Conservation (phyloP, 2,329 filamentous ascomycete species). For the Mycocentrospora acerina region DNA sequence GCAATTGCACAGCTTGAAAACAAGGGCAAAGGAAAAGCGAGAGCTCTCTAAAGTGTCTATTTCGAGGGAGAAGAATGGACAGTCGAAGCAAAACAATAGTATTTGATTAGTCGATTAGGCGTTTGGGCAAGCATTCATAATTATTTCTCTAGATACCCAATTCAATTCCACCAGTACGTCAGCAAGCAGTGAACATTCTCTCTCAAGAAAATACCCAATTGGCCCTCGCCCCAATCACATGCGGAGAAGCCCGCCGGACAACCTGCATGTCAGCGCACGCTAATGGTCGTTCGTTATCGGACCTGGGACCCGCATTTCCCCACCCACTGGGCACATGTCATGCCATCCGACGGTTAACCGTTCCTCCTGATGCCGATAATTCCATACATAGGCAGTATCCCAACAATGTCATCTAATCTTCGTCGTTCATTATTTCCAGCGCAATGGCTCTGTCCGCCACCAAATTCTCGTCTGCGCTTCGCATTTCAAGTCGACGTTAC, state of each 20-base stretch:
- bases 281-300: slow-evolving; percentile 20
- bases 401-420: slow-evolving; percentile 9
- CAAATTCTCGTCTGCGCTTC: slow-evolving; percentile 15
- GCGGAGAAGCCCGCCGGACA: no score
- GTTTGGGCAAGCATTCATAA: slow-evolving; percentile 4
- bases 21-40: slow-evolving; percentile 48
- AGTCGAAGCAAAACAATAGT: no score
- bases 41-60: no score
- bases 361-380: slow-evolving; percentile 14
- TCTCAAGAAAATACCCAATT: no score
- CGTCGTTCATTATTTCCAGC: slow-evolving; percentile 1
- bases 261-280: slow-evolving; percentile 11
- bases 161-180: background rate
- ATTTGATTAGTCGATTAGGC: no score
- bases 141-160: background rate
- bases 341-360: slow-evolving; percentile 13
- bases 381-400: slow-evolving; percentile 4
- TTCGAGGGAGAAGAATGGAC: no score
- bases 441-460: slow-evolving; percentile 17
- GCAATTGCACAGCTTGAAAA: slow-evolving; percentile 38
- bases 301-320: slow-evolving; percentile 14
- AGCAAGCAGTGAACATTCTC: no score
- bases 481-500: slow-evolving; percentile 23
- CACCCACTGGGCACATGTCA: slow-evolving; percentile 20
- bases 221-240: no score